Percentiles rank a stretch among this genome's conserved stretches.
These are phyloP conservation scores for Alternaria novae-zelandiae DNA, from an alignment of 2,329 filamentous ascomycete genomes.

Conservation along the genomic window DNA sequence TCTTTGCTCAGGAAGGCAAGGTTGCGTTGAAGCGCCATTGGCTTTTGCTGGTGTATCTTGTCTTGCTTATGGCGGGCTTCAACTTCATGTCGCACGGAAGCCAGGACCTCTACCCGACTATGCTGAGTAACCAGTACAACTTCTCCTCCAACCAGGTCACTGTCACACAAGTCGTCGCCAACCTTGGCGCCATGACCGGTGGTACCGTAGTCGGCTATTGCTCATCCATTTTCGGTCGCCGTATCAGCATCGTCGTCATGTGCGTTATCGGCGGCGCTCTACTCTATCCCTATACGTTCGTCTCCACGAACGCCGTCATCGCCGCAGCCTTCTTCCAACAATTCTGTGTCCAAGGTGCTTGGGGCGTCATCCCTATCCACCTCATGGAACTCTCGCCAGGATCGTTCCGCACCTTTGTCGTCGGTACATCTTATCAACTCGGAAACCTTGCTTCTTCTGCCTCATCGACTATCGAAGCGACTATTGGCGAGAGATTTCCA, in stretches of 20 bases:
- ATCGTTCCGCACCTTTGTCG: conserved; percentile 75
- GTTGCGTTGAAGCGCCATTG: conserved; percentile 81
- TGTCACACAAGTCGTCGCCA: conserved; percentile 58
- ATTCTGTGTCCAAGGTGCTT: conserved; percentile 55
- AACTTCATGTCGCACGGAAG: conserved; percentile 89
- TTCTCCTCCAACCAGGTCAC: conserved; percentile 58
- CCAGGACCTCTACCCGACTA: conserved; percentile 68
- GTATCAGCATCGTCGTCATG: conserved; percentile 56
- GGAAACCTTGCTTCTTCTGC: conserved; percentile 76
- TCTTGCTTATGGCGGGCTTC: conserved; percentile 87
- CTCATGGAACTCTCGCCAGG: conserved; percentile 78
- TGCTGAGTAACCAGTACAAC: conserved; percentile 64
- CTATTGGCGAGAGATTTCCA: conserved; percentile 76
- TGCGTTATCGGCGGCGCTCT: conserved; percentile 73
- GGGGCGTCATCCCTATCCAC: conserved; percentile 65
- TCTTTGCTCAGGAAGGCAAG: conserved; percentile 78
- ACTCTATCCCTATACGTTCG: conserved; percentile 83
- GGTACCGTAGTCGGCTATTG: conserved; percentile 56
- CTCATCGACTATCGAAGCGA: conserved; percentile 77
- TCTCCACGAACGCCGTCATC: conserved; percentile 67
- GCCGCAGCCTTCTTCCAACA: conserved; percentile 82
- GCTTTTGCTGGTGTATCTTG: conserved; percentile 79
- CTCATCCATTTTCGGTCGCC: conserved; percentile 55
- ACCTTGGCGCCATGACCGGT: conserved; percentile 57
- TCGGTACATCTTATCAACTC: conserved; percentile 77